Evolutionary conservation across 1,284 basidiomycete species (phyloP), one percentile per base, ranked within the genome.

Genomic region (Marasmius oreades): DNA sequence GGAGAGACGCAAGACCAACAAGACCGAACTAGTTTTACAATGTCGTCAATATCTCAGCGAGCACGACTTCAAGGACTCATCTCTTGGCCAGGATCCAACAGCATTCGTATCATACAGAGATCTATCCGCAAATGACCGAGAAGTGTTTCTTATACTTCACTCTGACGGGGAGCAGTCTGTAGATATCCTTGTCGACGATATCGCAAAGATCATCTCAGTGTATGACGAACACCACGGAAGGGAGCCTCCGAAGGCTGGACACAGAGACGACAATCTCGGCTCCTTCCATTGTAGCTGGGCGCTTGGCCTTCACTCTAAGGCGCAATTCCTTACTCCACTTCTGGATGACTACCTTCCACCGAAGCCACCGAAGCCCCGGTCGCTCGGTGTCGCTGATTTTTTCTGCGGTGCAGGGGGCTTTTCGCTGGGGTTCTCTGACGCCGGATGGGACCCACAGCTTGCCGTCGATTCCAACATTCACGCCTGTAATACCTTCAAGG

Each of bases 401-500:
- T n/a, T 18, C n/a, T 34, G 33, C 14, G 36, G 51, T n/a, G 51
- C 36, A 24, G 51, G 51, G 10, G 36, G 51, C 4, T 52, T 52
- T 42, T 52, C 51, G 4, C 22, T 39, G 10, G 51, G 51, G 5
- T 52, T 52, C 11, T 14, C 16, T 2, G 10, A 42, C 3, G 37
- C 34, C 14, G 51, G 51, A 5, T 52, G 51, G 51, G 10, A 26
- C 8, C 2, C 23, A 26, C 14, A 16, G 5, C 2, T 42, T 23
- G 51, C 16, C 3, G 51, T 52, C 16, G 51, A 52, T 16, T 20
- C 20, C 20, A 24, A 42, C 23, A 2, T 39, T 34, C 34, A 42
- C 42, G 51, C 51, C 8, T 52, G 37, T 24, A 52, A 42, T 23
- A 42, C 51, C 11, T 24, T 22, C 47, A 50, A 50, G 47, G 47